Base-by-base conservation (phyloP, 202 grass and related monocot genomes). In the Eragrostis tef region DNA sequence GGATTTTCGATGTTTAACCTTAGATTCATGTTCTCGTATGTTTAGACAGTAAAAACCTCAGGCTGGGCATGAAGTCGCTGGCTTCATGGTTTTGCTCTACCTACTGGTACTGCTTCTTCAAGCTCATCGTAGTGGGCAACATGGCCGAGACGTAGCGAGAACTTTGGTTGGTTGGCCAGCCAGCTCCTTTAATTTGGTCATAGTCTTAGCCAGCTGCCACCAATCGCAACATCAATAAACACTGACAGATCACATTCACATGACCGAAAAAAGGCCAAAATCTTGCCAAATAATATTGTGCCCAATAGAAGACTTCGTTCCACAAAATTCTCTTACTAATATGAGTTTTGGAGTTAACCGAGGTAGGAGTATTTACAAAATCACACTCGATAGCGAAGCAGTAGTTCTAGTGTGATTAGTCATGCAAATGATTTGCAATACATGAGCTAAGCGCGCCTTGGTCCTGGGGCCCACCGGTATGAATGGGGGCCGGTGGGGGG, bases 141-240 rank as follows among this genome's bases (percentile, higher is more conserved):
- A 39, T 39, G 3, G 34, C 34, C 34, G 5, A 39, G 6, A 39
- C 34, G 2, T 13, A 22, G 65, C 13, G 13, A 19, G 9, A 13
- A 73, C 42, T 43, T 2, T 62, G 8, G 70, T 31, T n/a, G 10
- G n/a, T n/a, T n/a, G n/a, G n/a, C n/a, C n/a, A n/a, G 75, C 44
- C 59, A 7, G 15, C 43, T 0, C 44, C 31, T 61, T 75, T 54
- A 84, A 63, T 74, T 53, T 16, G 61, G 50, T 74, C 60, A 11
- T 9, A 62, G 62, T 54, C 27, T 34, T 14, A 14, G 6, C 75
- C 81, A 84, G 29, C 75, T 80, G 63, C 68, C 61, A 45, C 74
- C 80, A 83, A 41, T 71, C 19, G 19, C 19, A 56, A 56, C 44
- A 50, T 63, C 3, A 54, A 73, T 39, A 24, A 26, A 51, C 70